Base-by-base conservation (phyloP, 768 basidiomycete genomes). In the Boletus edulis region DNA sequence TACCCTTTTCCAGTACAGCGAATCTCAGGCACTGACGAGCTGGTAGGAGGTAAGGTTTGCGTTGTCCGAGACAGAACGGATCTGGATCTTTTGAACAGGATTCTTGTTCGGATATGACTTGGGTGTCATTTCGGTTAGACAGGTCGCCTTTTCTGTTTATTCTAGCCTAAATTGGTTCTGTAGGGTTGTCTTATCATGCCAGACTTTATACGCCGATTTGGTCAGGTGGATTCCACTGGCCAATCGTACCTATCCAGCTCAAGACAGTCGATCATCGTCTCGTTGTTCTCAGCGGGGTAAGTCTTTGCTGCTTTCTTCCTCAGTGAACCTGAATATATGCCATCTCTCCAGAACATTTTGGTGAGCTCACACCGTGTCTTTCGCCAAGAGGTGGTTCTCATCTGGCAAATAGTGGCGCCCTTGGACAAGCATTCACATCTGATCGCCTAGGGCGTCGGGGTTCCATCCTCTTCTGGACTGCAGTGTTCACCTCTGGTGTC, bases 171-270 rank as follows among this genome's bases (percentile, higher is more conserved):
- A 11, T 24, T 15, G 17, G 18, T 14, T 34, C 24, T 32, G 3
- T 62, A 86, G 82, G 89, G 88, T 76, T 89, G 86, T 62, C 70
- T 91, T 32, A 89, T 90, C 55, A 89, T 89, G 86, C 81, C 81
- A 9, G 87, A 90, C 67, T 91, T 91, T 67, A 77, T 88, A 60
- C 60, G 72, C 49, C 81, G 87, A 13, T 90, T 91, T 63, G 89
- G 87, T 32, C 73, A 82, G 62, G 49, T 76, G 4, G 77, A 71
- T 46, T 62, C 66, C 3, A 64, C 81, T 56, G 86, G 86, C 4
- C 59, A 71, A 34, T 72, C 72, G 47, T 73, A 80, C 55, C 71
- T 92, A 11, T 81, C 83, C 3, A 79, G 80, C 55, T 80, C 81
- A 24, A 76, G 87, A 35, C 86, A 89, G 63, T 86, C 86, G 0